Base-by-base conservation (phyloP, 768 basidiomycete species). In the Multifurca ochricompacta region DNA sequence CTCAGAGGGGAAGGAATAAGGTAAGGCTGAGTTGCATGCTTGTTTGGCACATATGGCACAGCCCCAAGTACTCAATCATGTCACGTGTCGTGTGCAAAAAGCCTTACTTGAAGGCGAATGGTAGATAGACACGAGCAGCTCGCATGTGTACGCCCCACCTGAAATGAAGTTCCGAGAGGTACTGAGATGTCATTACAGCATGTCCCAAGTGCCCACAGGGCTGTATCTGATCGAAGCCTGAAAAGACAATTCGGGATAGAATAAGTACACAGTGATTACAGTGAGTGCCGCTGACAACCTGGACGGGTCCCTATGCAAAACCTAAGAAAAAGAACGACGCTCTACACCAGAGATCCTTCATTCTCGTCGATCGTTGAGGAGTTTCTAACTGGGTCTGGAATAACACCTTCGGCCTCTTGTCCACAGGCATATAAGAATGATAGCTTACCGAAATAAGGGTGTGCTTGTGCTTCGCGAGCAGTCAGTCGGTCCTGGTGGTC, bases 401-500 rank as follows among this genome's bases (percentile, higher is more conserved):
- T n/a, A 51, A 62, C n/a, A 30, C 34, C 34, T 56, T 63, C 13
- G 59, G 60, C 43, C 64, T 42, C 40, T 52, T 54, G 34, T 59
- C 52, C 58, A 23, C 53, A 37, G 48, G 58, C 27, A 40, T 43
- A 51, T 32, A 49, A 48, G 50, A 50, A 47, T 50, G 19, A 62
- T 28, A 37, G 14, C 73, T 56, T 63, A 89, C 89, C 87, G 65
- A 97, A 98, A 72, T 96, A 97, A n/a, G 86, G 77, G 64, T 96
- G 94, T 16, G 75, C 76, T 67, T 95, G 92, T 6, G 91, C 91
- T 69, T 98, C 95, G 59, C 83, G 82, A 48, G 95, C 95, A 6
- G 95, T 98, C 54, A 97, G 75, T 50, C 95, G 83, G 67, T 95
- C 93, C 73, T 96, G 93, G 66, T 98, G 95, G 67, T 98, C 95